phyloP scores from a whole-genome alignment of 208 protist genomes.

The Acanthamoeba culbertsoni region DNA sequence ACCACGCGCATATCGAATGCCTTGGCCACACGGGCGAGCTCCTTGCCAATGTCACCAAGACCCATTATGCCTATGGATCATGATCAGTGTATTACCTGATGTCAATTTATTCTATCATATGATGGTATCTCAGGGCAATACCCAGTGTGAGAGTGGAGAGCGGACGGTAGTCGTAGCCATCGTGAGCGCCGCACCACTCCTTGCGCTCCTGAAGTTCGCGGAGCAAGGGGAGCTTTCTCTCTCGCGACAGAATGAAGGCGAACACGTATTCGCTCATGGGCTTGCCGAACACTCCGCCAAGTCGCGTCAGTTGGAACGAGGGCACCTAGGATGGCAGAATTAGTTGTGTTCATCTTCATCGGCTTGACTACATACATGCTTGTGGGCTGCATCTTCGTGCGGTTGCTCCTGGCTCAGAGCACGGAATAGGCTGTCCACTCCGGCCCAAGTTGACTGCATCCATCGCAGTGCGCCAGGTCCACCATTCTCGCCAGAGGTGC shows the following conservation, averaged over 20 bases:
- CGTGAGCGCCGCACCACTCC: neutral
- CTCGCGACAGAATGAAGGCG: neutral
- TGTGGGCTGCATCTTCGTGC: neutral
- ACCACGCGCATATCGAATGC: conserved; percentile 31
- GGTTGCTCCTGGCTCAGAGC: neutral
- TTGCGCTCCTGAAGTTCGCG: neutral
- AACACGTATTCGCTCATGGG: conserved; percentile 52
- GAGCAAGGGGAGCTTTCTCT: neutral
- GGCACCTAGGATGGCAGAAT: neutral
- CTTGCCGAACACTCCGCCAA: conserved; percentile 36
- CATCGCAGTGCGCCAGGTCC: neutral
- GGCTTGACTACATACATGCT: neutral
- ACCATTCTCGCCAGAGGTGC: neutral
- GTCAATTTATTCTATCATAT: no score
- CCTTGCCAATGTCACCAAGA: conserved; percentile 1
- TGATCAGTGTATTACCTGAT: neutral
- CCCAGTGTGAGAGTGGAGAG: conserved; percentile 12
- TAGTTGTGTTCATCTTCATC: neutral
- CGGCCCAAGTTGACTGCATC: conserved; percentile 46
- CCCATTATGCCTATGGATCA: neutral
- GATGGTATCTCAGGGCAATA: neutral
- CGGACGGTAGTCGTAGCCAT: conserved; percentile 20
- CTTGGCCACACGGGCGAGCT: neutral
- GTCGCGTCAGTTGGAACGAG: neutral
- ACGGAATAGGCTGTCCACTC: conserved; percentile 34